Evolutionary conservation across 768 basidiomycete genomes (phyloP), one percentile per base, ranked within the genome.

Genomic region (Aureoboletus auriporus): DNA sequence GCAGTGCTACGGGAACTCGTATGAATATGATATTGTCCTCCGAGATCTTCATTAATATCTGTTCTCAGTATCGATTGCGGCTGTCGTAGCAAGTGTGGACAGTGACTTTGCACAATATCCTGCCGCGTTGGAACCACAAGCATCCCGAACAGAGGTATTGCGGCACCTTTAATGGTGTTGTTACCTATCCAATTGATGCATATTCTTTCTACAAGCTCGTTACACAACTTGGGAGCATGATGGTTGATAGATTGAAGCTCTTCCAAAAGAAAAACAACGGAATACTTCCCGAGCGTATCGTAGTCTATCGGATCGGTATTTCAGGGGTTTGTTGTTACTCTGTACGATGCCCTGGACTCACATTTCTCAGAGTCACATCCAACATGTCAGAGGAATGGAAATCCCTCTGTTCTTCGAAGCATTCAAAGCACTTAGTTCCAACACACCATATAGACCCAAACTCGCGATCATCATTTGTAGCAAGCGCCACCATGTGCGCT

Each of bases 221-320:
- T 39, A 67, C 5, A 65, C 31, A 71, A 27, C 61, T 78, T 27
- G 53, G 48, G 9, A 57, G 60, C 8, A 76, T 78, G 75, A 70
- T 76, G 64, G 57, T 66, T 8, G 74, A 73, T 38, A 64, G 76
- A 16, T 56, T 77, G 23, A 44, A 56, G 8, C 57, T 63, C 5
- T 77, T 66, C 63, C 47, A 60, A 36, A 45, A 39, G 8, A 62
- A 53, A 39, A 70, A 65, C 46, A 61, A 54, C 12, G 65, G 61
- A 2, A 39, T 33, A 7, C 63, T 78, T 3, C 76, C 76, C 2
- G 54, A 61, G 26, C 69, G 76, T 12, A 63, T 78, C 39, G 37
- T 78, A 17, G 68, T 78, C 10, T 78, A 76, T 51, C 68, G 76
- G 3, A 86, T 88, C 59, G 88, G 87, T 39, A 83, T 88, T 20